These are phyloP conservation scores for Euclidium syriacum DNA, from an alignment of 345 rosid species.

Conservation along the genomic window DNA sequence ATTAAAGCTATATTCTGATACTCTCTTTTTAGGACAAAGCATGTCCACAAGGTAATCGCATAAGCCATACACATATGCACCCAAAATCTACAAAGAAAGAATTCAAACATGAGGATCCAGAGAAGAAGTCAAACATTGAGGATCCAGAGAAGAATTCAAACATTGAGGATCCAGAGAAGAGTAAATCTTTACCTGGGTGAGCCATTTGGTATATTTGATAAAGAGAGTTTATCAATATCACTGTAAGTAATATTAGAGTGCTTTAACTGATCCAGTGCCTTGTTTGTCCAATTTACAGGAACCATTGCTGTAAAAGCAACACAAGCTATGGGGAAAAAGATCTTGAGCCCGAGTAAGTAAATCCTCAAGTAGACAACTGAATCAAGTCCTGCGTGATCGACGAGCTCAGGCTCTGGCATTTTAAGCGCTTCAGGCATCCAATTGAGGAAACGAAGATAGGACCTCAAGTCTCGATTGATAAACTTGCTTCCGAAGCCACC, in stretches of 20 bases:
- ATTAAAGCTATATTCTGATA: constrained; percentile 67
- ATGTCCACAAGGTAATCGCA: constrained; percentile 87
- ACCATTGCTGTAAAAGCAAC: constrained; percentile 68
- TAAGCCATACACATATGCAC: constrained; percentile 87
- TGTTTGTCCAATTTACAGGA: constrained; percentile 89
- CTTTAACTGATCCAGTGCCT: constrained; percentile 37
- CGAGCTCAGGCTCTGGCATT: constrained; percentile 92
- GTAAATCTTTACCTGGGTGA: constrained; percentile 54
- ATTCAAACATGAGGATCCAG: too few relatives aligned
- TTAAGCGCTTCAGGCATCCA: constrained; percentile 95
- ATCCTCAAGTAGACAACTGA: constrained; percentile 87
- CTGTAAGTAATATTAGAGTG: constrained; percentile 42
- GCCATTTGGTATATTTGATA: constrained; percentile 79
- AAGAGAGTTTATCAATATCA: constrained; percentile 75
- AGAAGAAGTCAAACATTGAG: too few relatives aligned
- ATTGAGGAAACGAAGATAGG: constrained; percentile 58
- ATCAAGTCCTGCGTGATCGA: constrained; percentile 88
- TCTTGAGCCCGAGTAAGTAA: constrained; percentile 82
- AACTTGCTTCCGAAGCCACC: constrained; percentile 66
- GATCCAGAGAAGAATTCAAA: too few relatives aligned
- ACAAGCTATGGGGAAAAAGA: constrained; percentile 70
- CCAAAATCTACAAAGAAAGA: too few relatives aligned
- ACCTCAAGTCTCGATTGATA: constrained; percentile 70
- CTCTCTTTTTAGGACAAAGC: constrained; percentile 75
- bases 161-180: too few relatives aligned